These are phyloP conservation scores for Penicillium goetzii DNA, from an alignment of 495 filamentous ascomycete genomes.

Conservation along the genomic window DNA sequence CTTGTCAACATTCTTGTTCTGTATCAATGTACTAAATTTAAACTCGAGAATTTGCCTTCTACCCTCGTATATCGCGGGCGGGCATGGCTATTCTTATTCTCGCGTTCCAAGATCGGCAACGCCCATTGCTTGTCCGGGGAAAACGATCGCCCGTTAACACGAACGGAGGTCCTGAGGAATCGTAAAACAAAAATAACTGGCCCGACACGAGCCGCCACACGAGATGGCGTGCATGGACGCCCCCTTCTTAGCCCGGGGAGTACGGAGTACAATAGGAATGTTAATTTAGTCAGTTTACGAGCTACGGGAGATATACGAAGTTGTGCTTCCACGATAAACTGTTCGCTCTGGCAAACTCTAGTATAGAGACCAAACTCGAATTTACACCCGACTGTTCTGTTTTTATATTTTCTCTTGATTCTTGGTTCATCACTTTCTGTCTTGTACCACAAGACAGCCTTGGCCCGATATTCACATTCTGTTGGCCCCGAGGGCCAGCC, in stretches of 20 bases:
- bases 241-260: background rate
- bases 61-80: background rate
- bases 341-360: background rate
- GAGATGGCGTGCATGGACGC: background rate
- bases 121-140: slow-evolving; percentile 5
- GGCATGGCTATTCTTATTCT: slow-evolving; percentile 4
- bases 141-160: slow-evolving; percentile 10
- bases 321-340: background rate
- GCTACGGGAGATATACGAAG: background rate
- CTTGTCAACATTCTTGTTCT: background rate
- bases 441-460: background rate
- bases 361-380: background rate
- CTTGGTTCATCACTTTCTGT: background rate
- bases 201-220: slow-evolving; percentile 5
- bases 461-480: background rate
- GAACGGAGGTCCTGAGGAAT: slow-evolving; percentile 6
- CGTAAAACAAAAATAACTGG: slow-evolving; percentile 11
- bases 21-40: background rate
- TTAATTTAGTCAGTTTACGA: background rate
- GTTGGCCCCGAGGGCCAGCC: too few relatives aligned
- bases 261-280: background rate
- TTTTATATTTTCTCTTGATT: background rate
- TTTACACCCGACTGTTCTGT: background rate
- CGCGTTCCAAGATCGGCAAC: slow-evolving; percentile 6
- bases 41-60: background rate